Evolutionary conservation across 2,329 filamentous ascomycete genomes (phyloP).

Genomic region (Didymella arachidicola): DNA sequence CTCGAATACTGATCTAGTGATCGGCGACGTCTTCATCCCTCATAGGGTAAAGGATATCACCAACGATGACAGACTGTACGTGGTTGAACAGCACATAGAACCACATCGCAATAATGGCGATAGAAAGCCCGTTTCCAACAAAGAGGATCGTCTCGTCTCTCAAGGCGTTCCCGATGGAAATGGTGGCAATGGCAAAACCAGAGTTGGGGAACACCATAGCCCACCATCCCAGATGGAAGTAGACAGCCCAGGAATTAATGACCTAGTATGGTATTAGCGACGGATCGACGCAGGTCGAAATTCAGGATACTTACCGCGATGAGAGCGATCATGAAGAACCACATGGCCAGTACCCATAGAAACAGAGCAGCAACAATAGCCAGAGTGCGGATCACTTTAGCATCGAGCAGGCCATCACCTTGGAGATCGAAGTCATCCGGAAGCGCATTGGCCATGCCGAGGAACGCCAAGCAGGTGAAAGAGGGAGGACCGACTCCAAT

Average conservation of each 20-base stretch:
- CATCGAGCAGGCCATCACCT: slow-evolving; percentile 57
- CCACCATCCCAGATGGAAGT: slow-evolving; percentile 71
- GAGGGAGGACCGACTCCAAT: slow-evolving; percentile 78
- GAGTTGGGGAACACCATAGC: slow-evolving; percentile 60
- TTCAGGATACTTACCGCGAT: slow-evolving; percentile 44
- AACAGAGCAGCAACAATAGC: slow-evolving; percentile 62
- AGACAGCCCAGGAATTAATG: slow-evolving; percentile 50
- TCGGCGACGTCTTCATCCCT: slow-evolving; percentile 64
- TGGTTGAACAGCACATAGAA: slow-evolving; percentile 62
- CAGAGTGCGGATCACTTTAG: slow-evolving; percentile 53
- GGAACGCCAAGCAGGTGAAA: slow-evolving; percentile 73
- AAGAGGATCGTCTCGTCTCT: slow-evolving; percentile 47
- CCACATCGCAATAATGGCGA: slow-evolving; percentile 62
- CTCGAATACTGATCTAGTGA: slow-evolving; percentile 26
- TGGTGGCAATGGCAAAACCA: slow-evolving; percentile 55
- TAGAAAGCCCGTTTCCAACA: slow-evolving; percentile 58
- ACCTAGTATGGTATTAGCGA: slow-evolving; percentile 33
- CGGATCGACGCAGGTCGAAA: slow-evolving; percentile 22
- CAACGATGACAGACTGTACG: slow-evolving; percentile 59
- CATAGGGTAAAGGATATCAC: slow-evolving; percentile 65
- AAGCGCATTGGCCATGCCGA: slow-evolving; percentile 70
- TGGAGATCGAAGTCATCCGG: slow-evolving; percentile 57
- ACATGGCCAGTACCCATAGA: slow-evolving; percentile 69
- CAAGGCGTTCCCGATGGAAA: slow-evolving; percentile 49
- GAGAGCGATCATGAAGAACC: slow-evolving; percentile 61